Percentiles rank a stretch among this genome's conserved stretches.
Evolutionary conservation across 2,329 filamentous ascomycete species (phyloP).

Genomic region (Colletotrichum falcatum): DNA sequence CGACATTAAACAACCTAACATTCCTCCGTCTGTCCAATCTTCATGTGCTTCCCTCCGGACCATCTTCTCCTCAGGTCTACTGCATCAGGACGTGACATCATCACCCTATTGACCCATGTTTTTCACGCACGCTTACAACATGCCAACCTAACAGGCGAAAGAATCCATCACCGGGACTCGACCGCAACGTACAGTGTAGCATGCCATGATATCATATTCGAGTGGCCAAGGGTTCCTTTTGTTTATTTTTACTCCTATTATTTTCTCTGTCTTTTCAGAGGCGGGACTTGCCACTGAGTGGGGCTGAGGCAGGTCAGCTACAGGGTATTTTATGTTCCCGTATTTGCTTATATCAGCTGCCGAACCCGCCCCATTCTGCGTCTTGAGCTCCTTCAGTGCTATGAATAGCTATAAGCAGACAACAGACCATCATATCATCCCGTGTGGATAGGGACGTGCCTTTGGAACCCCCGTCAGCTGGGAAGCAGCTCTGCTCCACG

Average conservation of each 20-base stretch:
- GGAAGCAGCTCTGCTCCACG: not conserved
- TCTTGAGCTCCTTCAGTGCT: not conserved
- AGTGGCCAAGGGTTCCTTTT: not conserved
- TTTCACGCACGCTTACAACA: not conserved
- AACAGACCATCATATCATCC: conserved; percentile 12
- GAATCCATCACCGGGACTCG: not conserved
- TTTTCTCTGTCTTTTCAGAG: not conserved
- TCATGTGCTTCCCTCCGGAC: not conserved
- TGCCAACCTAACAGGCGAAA: not conserved
- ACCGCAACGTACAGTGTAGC: not conserved
- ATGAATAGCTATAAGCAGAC: conserved; percentile 13
- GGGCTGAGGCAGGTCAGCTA: not conserved
- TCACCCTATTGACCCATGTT: not conserved
- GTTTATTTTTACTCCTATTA: not conserved
- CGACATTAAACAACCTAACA: conserved; percentile 1
- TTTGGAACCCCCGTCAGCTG: conserved; percentile 11
- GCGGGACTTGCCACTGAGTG: not conserved
- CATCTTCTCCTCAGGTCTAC: not conserved
- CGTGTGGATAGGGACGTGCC: conserved; percentile 2
- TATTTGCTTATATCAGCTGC: not conserved
- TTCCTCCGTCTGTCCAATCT: conserved; percentile 5
- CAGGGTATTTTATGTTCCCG: not conserved
- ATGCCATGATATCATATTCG: not conserved
- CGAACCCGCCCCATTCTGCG: not conserved
- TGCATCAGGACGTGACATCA: not conserved